Evolutionary conservation across 192 early-diverging fungal genomes (phyloP).

Genomic region (Diversispora epigaea): DNA sequence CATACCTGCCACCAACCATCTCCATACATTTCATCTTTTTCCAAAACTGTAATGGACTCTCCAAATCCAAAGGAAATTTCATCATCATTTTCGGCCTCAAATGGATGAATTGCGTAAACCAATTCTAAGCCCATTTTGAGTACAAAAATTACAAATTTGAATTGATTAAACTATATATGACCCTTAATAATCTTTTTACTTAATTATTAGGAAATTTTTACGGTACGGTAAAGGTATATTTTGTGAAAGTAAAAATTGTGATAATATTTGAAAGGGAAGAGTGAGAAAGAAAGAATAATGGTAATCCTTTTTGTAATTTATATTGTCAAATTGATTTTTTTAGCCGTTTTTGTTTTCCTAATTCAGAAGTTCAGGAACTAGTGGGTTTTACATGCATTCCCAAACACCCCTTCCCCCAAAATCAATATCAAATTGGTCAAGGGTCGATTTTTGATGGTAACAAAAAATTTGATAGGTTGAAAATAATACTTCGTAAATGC

Average conservation of each 20-base stretch:
- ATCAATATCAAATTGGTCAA: too few species aligned
- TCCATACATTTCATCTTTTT: constrained; percentile 65
- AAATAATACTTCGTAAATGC: too few species aligned
- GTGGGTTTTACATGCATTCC: background rate
- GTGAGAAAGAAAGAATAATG: background rate
- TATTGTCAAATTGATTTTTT: background rate
- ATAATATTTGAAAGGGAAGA: background rate
- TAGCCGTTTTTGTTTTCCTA: background rate
- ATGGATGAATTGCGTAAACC: constrained; percentile 60
- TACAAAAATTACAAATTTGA: background rate
- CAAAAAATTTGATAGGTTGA: too few species aligned
- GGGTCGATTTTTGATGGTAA: too few species aligned
- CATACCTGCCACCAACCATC: constrained; percentile 81
- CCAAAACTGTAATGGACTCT: constrained; percentile 66
- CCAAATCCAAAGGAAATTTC: constrained; percentile 65
- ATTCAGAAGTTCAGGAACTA: background rate
- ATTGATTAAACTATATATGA: too few species aligned
- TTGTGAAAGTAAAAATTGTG: too few species aligned
- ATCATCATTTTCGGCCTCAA: constrained; percentile 67
- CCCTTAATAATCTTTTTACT: too few species aligned
- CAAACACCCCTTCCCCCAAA: background rate
- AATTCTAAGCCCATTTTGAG: constrained; percentile 35
- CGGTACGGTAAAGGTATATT: too few species aligned
- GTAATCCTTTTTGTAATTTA: background rate
- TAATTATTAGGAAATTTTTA: too few species aligned